Base-by-base conservation (phyloP, 2,329 filamentous ascomycete species). In the Lithohypha guttulata region DNA sequence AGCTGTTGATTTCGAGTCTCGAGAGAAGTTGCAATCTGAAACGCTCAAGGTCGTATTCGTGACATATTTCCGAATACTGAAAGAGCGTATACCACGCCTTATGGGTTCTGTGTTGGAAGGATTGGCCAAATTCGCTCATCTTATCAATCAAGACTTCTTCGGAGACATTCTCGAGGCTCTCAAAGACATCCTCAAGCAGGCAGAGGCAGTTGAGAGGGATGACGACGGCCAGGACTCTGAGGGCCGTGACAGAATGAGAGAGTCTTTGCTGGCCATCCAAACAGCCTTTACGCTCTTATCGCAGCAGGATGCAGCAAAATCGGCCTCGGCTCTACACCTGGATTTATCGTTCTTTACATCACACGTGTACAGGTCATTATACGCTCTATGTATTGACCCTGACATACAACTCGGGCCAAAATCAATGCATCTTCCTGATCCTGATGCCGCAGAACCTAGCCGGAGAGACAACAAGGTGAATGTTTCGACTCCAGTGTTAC, bases 81-180 rank as follows among this genome's bases (percentile, higher is more conserved):
- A 96, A 65, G 70, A 78, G 39, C 77, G 86, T 18, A 72, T 77
- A 17, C 79, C 84, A 10, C 77, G 81, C 49, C 74, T 98, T 13
- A 96, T 95, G 84, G 91, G 91, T n/a, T 87, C 89, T 10, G 87
- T 95, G 0, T 73, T 98, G 4, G 91, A 96, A 65, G 91, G 91
- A 19, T 67, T 98, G 15, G 87, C 89, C 35, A 86, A 86, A 56
- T 98, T 93, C 57, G 80, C 87, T 3, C 91, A 95, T 58, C 72
- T 98, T 43, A 98, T 98, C 70, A 98, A 98, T 64, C 86, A 98
- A 56, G 85, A 98, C 57, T 96, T 98, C 68, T 98, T 98, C 53
- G 91, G 89, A 19, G 91, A 98, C 56, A 71, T 98, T 20, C 74
- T 98, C 8, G 91, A 96, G 62, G 89, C 86, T 1, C 69, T 98